A percentile compares a stretch with the other conserved stretches of the same genome.
Evolutionary conservation across 2,329 filamentous ascomycete genomes (phyloP).

Genomic region (Cercospora sp.): DNA sequence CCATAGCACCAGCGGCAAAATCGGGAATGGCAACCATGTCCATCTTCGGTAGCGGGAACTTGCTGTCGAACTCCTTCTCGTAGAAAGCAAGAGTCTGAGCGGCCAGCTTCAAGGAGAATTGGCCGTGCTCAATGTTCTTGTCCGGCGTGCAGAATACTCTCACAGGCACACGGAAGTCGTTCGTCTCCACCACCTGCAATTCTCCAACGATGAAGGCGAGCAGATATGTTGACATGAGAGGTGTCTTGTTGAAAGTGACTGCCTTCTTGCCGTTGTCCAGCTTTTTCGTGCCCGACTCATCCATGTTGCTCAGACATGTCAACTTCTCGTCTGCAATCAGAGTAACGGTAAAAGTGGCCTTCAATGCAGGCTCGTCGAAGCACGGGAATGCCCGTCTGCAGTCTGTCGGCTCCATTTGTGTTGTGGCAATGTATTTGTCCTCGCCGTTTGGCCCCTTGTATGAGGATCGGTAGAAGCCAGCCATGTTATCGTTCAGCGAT

Average conservation of each 20-base stretch:
- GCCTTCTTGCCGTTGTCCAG: conserved; percentile 69
- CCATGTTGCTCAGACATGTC: conserved; percentile 97
- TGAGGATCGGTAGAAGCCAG: conserved; percentile 93
- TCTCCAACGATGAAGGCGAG: conserved; percentile 92
- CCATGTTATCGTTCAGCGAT: conserved; percentile 89
- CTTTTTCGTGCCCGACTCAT: conserved; percentile 77
- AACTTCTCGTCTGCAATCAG: conserved; percentile 85
- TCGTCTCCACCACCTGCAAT: conserved; percentile 90
- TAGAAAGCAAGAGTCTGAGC: conserved; percentile 91
- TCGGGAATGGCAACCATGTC: conserved; percentile 96
- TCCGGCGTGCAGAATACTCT: conserved; percentile 92
- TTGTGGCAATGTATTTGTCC: conserved; percentile 80
- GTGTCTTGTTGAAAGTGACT: conserved; percentile 88
- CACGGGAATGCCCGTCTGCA: conserved; percentile 90
- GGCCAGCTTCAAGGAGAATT: conserved; percentile 86
- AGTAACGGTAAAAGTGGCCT: conserved; percentile 89
- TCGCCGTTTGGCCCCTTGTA: conserved; percentile 82
- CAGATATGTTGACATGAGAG: conserved; percentile 94
- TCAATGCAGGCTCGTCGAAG: conserved; percentile 93
- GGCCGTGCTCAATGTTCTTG: conserved; percentile 84
- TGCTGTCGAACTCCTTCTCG: conserved; percentile 86
- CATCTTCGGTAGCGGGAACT: conserved; percentile 90
- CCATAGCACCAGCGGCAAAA: conserved; percentile 71
- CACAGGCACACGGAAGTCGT: conserved; percentile 85
- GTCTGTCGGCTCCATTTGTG: conserved; percentile 96